Percentiles rank a stretch among this genome's conserved stretches.
phyloP scores from a whole-genome alignment of 1,139 yeast species.

The Petasospora rhodanensis region DNA sequence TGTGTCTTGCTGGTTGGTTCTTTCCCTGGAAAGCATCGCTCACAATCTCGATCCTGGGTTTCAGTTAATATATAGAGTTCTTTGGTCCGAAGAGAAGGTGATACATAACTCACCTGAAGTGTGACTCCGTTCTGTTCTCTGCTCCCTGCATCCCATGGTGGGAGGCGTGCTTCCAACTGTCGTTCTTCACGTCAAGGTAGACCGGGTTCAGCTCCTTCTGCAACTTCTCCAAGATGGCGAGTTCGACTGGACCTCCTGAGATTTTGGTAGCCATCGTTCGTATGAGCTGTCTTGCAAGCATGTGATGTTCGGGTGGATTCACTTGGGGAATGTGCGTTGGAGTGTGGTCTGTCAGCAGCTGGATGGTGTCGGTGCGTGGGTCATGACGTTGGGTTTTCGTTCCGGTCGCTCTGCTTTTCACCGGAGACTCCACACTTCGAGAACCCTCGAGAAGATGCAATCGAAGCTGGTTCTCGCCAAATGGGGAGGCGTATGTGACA shows the following conservation, averaged over 20 bases:
- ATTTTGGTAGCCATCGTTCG: conserved; percentile 23
- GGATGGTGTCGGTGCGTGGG: too few relatives aligned
- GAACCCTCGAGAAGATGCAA: too few relatives aligned
- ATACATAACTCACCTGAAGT: conserved; percentile 41
- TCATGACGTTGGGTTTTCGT: too few relatives aligned
- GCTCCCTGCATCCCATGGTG: conserved; percentile 83
- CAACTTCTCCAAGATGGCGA: conserved; percentile 36
- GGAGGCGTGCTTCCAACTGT: conserved; percentile 84
- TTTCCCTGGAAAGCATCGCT: conserved; percentile 67
- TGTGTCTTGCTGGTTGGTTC: conserved; percentile 70
- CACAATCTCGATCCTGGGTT: conserved; percentile 51
- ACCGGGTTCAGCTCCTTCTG: conserved; percentile 37
- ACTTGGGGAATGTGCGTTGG: too few relatives aligned
- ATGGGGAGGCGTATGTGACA: too few relatives aligned
- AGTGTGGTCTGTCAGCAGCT: too few relatives aligned
- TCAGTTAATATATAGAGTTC: conserved; percentile 1
- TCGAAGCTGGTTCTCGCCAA: too few relatives aligned
- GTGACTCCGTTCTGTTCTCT: conserved; percentile 73
- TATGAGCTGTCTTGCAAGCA: conserved; percentile 5
- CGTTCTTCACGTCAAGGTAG: conserved; percentile 50
- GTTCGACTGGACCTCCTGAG: conserved; percentile 43
- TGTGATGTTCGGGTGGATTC: too few relatives aligned
- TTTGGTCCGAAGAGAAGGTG: not conserved
- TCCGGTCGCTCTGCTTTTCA: too few relatives aligned
- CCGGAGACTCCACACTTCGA: too few relatives aligned